These are phyloP conservation scores for Skeletonema grethae DNA, from an alignment of 108 stramenopile genomes.

Conservation along the genomic window DNA sequence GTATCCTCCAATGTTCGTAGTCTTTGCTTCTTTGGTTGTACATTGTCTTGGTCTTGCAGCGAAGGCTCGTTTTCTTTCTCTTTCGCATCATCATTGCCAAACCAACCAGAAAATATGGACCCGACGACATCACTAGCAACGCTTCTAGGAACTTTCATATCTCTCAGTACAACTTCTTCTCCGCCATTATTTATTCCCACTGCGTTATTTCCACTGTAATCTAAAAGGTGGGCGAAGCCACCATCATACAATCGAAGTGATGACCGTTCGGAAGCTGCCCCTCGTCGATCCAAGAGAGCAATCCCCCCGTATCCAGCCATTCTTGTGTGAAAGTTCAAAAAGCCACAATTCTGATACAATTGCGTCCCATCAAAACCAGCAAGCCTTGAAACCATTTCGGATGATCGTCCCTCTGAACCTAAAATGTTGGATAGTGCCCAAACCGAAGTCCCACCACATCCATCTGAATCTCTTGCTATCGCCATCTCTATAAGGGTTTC, in stretches of 20 bases:
- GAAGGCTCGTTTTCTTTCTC: constrained; percentile 6
- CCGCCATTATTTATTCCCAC: constrained; percentile 32
- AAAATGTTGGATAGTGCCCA: constrained; percentile 73
- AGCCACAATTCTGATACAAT: constrained; percentile 69
- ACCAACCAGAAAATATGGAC: constrained; percentile 44
- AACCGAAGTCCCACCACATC: constrained; percentile 64
- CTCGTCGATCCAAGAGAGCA: constrained; percentile 74
- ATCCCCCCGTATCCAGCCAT: constrained; percentile 77
- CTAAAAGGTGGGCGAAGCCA: constrained; percentile 61
- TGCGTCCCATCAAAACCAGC: constrained; percentile 68
- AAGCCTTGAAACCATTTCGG: constrained; percentile 80
- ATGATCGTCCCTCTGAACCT: constrained; percentile 71
- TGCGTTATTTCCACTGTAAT: constrained; percentile 68
- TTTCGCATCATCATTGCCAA: constrained; percentile 30
- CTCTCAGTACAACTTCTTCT: constrained; percentile 31
- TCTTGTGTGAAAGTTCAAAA: constrained; percentile 68
- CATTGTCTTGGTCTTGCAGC: constrained; percentile 6
- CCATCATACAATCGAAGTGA: constrained; percentile 75
- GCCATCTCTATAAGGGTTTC: constrained; percentile 64
- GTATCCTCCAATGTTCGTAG: constrained; percentile 67
- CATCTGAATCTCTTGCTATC: constrained; percentile 53
- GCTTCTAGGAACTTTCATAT: constrained; percentile 33
- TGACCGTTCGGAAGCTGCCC: constrained; percentile 64
- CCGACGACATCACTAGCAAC: constrained; percentile 43
- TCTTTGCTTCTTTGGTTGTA: constrained; percentile 18